phyloP scores from a whole-genome alignment of 768 basidiomycete genomes.

The Boletellus emodensis region DNA sequence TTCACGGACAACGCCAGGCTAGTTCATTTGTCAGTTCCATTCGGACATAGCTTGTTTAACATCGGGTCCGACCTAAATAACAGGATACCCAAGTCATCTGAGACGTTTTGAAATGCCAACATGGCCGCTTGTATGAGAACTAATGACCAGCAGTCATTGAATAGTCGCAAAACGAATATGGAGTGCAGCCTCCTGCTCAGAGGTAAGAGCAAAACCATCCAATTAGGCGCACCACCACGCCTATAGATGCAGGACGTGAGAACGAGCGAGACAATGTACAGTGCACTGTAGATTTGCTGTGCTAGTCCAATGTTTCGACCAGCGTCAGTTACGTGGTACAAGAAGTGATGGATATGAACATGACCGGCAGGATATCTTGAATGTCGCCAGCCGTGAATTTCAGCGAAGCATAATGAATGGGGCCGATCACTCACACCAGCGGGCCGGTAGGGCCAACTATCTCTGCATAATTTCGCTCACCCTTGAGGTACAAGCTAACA shows the following conservation, averaged over 20 bases:
- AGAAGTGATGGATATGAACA: conserved; percentile 71
- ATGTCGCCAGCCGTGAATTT: conserved; percentile 1
- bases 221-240: conserved; percentile 62
- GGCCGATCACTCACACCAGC: conserved; percentile 60
- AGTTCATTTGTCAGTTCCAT: conserved; percentile 2
- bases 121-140: conserved; percentile 64
- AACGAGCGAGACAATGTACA: conserved; percentile 68
- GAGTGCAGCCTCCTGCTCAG: conserved; percentile 94
- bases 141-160: conserved; percentile 92
- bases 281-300: conserved; percentile 71
- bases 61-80: conserved; percentile 62
- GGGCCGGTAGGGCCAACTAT: conserved; percentile 91
- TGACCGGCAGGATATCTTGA: conserved; percentile 95
- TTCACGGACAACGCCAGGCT: conserved; percentile 77
- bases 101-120: conserved; percentile 54
- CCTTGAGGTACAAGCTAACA: conserved; percentile 68
- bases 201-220: conserved; percentile 65
- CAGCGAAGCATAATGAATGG: neutral
- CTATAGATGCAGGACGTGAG: conserved; percentile 68
- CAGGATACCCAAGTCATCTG: conserved; percentile 59
- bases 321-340: conserved; percentile 59
- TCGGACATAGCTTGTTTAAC: neutral
- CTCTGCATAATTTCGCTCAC: conserved; percentile 76
- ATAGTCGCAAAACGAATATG: conserved; percentile 84
- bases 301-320: conserved; percentile 59